Percentiles rank a stretch among this genome's conserved stretches.
phyloP scores from a whole-genome alignment of 805 yeast genomes.

The Wickerhamomyces canadensis region DNA sequence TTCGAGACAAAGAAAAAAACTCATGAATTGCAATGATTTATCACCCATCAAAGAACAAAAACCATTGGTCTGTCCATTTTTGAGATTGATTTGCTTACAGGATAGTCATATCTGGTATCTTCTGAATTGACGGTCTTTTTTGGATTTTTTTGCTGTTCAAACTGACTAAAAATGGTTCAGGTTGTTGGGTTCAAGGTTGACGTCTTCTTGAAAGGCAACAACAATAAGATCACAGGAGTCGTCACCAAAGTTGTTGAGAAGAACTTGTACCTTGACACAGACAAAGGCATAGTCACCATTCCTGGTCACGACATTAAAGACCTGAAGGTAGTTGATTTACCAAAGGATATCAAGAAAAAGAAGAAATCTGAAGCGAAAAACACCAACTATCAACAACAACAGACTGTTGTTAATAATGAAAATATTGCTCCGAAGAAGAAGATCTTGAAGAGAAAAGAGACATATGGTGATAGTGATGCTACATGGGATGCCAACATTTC shows the following conservation, averaged over 20 bases:
- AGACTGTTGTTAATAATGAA: neutral
- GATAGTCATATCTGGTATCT: too few species aligned
- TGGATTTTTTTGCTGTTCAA: neutral
- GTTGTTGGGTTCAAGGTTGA: slow-evolving; percentile 43
- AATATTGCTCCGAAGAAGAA: slow-evolving; percentile 7
- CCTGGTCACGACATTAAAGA: slow-evolving; percentile 42
- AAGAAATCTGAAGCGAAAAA: slow-evolving; percentile 6
- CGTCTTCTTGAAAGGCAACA: slow-evolving; percentile 34
- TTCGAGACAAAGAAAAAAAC: too few species aligned
- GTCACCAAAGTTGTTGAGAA: slow-evolving; percentile 38
- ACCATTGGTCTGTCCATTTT: too few species aligned
- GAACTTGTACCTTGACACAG: slow-evolving; percentile 26
- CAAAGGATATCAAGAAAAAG: slow-evolving; percentile 26
- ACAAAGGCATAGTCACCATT: slow-evolving; percentile 27
- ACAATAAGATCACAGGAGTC: slow-evolving; percentile 33
- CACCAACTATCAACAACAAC: slow-evolving; percentile 5
- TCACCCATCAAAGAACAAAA: neutral
- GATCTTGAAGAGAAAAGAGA: slow-evolving; percentile 6
- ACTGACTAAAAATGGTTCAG: slow-evolving; percentile 25
- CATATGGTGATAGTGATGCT: slow-evolving; percentile 28
- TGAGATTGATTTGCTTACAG: too few species aligned
- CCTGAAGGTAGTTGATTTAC: slow-evolving; percentile 52
- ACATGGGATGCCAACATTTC: slow-evolving; percentile 49
- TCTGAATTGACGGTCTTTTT: too few species aligned
- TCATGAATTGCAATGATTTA: too few species aligned